A percentile compares a stretch with the other conserved stretches of the same genome.
Conservation (phyloP, 257 asterid species). For the Solanum dulcamara region DNA sequence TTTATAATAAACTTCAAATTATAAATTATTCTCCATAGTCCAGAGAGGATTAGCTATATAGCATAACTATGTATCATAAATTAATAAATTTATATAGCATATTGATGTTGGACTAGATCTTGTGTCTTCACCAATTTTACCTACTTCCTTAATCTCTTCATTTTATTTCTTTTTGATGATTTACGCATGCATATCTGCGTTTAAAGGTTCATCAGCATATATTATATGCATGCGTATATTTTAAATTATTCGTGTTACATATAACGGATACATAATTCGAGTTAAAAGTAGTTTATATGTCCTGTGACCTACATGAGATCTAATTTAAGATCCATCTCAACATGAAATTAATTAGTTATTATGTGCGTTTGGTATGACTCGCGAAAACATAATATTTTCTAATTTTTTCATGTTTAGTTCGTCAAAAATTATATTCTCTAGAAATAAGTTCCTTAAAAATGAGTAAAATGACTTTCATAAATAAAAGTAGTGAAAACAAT, state of each 20-base stretch:
- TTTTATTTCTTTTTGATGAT: background rate
- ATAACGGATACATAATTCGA: background rate
- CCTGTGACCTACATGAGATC: no score
- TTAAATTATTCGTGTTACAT: background rate
- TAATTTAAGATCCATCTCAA: no score
- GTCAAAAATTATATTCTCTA: background rate
- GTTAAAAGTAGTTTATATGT: no score
- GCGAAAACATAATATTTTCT: background rate
- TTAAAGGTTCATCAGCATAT: background rate
- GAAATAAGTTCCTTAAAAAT: background rate
- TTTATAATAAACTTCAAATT: background rate
- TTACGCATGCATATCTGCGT: background rate
- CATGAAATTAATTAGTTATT: background rate
- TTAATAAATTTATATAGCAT: background rate
- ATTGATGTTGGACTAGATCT: background rate
- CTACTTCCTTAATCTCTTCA: slow-evolving; percentile 19
- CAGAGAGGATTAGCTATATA: background rate
- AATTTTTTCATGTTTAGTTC: background rate
- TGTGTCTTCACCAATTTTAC: slow-evolving; percentile 56
- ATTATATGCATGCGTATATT: background rate
- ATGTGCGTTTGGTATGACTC: background rate
- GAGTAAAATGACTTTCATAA: background rate
- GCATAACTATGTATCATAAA: no score
- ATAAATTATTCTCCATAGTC: background rate
- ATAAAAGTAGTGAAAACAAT: accelerated